Evolutionary conservation across 2,329 filamentous ascomycete genomes (phyloP).

Genomic region (Clarireedia homoeocarpa): DNA sequence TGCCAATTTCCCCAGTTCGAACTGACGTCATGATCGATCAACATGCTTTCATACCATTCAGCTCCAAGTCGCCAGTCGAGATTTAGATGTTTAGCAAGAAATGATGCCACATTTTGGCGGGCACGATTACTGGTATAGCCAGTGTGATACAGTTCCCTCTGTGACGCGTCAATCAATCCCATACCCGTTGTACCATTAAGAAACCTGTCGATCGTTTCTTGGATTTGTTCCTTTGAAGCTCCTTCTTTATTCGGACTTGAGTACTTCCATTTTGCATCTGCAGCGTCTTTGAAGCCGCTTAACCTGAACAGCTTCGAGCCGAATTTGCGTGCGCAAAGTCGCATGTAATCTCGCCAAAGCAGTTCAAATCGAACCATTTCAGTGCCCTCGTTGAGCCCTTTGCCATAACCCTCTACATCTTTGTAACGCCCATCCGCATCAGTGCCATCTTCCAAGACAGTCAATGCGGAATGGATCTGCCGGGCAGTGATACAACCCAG

Average conservation of each 20-base stretch:
- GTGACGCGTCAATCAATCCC: constrained; percentile 69
- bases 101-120: constrained; percentile 69
- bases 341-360: constrained; percentile 76
- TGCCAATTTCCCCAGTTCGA: constrained; percentile 82
- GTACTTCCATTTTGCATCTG: constrained; percentile 19
- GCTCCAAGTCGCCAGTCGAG: constrained; percentile 77
- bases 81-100: constrained; percentile 62
- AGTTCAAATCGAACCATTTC: constrained; percentile 64
- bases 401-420: constrained; percentile 43
- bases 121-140: constrained; percentile 74
- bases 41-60: constrained; percentile 72
- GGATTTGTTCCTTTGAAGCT: constrained; percentile 35
- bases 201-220: constrained; percentile 48
- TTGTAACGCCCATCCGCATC: constrained; percentile 22
- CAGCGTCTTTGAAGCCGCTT: constrained; percentile 48
- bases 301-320: constrained; percentile 54
- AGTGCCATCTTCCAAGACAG: constrained; percentile 60
- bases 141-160: constrained; percentile 65
- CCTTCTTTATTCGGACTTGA: constrained; percentile 18
- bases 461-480: constrained; percentile 60
- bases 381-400: constrained; percentile 67
- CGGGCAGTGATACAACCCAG: constrained; percentile 66
- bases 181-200: constrained; percentile 63
- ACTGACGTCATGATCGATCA: constrained; percentile 68
- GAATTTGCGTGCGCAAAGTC: constrained; percentile 66